These are phyloP conservation scores for Phaeotremella skinneri DNA, from an alignment of 768 basidiomycete genomes.

Conservation along the genomic window DNA sequence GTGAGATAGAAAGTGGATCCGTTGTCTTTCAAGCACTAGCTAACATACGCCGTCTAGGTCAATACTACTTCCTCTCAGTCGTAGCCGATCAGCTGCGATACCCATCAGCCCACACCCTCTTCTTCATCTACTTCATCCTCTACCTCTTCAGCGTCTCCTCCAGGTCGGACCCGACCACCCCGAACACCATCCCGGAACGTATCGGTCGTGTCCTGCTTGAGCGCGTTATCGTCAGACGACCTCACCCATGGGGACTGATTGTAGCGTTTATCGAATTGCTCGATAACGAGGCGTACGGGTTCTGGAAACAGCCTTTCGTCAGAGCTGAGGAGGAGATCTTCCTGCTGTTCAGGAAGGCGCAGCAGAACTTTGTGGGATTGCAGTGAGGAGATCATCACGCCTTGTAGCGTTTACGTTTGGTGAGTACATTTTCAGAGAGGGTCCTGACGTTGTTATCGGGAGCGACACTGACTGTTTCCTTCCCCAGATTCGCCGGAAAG, in stretches of 20 bases:
- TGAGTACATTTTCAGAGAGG: too few relatives aligned
- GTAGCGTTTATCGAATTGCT: constrained; percentile 92
- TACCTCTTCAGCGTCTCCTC: constrained; percentile 64
- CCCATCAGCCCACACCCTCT: constrained; percentile 97
- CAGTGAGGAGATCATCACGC: constrained; percentile 1
- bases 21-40: neutral
- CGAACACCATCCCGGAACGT: constrained; percentile 61
- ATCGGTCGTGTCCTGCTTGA: constrained; percentile 72
- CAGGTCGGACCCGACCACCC: constrained; percentile 16
- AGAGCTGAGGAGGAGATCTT: constrained; percentile 44
- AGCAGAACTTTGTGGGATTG: constrained; percentile 10
- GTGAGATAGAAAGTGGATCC: constrained; percentile 55
- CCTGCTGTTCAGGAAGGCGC: constrained; percentile 27
- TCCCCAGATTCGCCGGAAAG: too few relatives aligned
- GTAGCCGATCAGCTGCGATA: constrained; percentile 93
- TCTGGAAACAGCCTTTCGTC: constrained; percentile 50
- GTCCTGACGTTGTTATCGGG: too few relatives aligned
- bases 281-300: constrained; percentile 59
- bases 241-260: constrained; percentile 93
- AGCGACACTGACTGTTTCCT: too few relatives aligned
- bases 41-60: constrained; percentile 59
- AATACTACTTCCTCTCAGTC: constrained; percentile 91
- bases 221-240: constrained; percentile 87
- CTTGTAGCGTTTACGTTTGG: neutral
- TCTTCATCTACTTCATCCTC: constrained; percentile 89